These are phyloP conservation scores for Gigaspora rosea DNA, from an alignment of 192 early-diverging fungal species.

Conservation along the genomic window DNA sequence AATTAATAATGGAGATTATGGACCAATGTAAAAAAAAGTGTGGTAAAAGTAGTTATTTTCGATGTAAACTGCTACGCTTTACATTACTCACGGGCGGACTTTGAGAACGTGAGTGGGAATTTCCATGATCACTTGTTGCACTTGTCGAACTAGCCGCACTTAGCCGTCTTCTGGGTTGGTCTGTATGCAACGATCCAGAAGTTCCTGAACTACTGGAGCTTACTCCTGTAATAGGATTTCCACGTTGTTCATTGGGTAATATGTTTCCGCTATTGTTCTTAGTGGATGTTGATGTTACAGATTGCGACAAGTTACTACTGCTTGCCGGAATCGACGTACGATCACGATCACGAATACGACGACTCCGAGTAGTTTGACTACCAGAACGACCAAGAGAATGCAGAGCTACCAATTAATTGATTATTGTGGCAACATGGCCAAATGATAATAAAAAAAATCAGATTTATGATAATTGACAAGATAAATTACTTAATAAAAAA, in stretches of 20 bases:
- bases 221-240: neutral
- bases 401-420: neutral
- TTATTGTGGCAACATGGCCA: no score
- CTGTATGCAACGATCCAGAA: neutral
- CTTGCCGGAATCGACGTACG: no score
- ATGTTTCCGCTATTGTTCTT: no score
- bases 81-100: neutral
- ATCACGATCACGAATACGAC: no score
- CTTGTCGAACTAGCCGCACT: conserved; percentile 1
- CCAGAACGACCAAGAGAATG: neutral
- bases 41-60: no score
- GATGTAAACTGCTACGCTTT: neutral
- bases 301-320: no score
- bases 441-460: neutral
- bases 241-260: neutral
- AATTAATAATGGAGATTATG: no score
- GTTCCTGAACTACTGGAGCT: neutral
- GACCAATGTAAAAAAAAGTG: no score
- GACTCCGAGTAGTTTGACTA: no score
- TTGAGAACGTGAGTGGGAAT: neutral
- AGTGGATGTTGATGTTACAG: no score
- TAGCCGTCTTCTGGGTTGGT: neutral
- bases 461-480: neutral
- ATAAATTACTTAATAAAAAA: conserved; percentile 4
- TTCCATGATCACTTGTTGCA: conserved; percentile 20